Conservation (phyloP, 441 rosid genomes). For the Omphalea diandra region DNA sequence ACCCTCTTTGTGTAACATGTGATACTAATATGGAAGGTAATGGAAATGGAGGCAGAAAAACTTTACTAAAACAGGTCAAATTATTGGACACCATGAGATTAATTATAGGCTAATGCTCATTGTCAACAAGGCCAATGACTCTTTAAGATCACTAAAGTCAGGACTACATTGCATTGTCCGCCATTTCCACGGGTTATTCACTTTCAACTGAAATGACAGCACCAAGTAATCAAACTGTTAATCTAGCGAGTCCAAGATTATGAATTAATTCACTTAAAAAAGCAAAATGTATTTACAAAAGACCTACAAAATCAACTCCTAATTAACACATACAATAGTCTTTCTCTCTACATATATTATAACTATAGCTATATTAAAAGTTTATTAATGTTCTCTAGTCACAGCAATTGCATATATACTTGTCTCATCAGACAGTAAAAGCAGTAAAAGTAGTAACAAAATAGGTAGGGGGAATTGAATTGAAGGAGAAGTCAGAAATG, state of each 20-base stretch:
- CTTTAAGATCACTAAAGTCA: conserved; percentile 8
- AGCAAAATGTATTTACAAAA: too few species aligned
- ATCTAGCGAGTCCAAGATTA: conserved; percentile 6
- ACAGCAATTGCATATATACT: background rate
- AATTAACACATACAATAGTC: background rate
- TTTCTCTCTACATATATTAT: background rate
- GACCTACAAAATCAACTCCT: background rate
- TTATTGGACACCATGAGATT: background rate
- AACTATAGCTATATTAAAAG: too few species aligned
- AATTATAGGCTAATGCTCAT: background rate
- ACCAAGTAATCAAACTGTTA: conserved; percentile 7
- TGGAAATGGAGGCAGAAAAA: conserved; percentile 15
- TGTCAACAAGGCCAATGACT: background rate
- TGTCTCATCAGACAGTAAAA: conserved; percentile 10
- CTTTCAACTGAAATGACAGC: conserved; percentile 37
- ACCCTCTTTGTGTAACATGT: too few species aligned
- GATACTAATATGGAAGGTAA: conserved; percentile 18
- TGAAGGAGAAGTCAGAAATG: conserved; percentile 11
- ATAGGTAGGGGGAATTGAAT: background rate
- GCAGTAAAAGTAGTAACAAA: conserved; percentile 29
- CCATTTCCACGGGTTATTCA: conserved; percentile 25
- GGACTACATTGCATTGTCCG: conserved; percentile 30
- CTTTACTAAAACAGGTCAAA: background rate
- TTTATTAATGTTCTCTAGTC: background rate
- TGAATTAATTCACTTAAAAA: too few species aligned